A percentile compares a stretch with the other conserved stretches of the same genome.
Evolutionary conservation across 2,329 filamentous ascomycete genomes (phyloP).

Genomic region (Hypoxylon sp.): DNA sequence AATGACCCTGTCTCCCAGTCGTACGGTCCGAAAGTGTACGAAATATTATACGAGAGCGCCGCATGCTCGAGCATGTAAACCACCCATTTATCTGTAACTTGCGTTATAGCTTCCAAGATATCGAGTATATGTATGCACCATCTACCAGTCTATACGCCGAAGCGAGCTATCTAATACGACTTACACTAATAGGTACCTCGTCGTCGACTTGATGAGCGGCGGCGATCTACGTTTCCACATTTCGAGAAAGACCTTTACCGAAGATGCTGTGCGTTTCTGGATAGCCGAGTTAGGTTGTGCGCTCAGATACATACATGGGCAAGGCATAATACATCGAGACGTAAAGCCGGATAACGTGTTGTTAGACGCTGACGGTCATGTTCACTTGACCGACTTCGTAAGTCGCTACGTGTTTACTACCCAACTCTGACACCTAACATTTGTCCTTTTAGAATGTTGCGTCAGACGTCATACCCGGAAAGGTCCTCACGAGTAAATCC

Average conservation of each 20-base stretch:
- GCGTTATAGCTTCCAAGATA: conserved; percentile 98
- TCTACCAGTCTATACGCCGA: conserved; percentile 7
- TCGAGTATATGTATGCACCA: conserved; percentile 90
- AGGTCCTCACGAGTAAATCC: conserved; percentile 92
- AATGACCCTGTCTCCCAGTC: conserved; percentile 68
- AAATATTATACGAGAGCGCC: conserved; percentile 96
- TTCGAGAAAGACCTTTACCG: conserved; percentile 96
- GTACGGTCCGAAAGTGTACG: conserved; percentile 97
- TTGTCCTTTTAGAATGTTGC: conserved; percentile 84
- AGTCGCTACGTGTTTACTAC: conserved; percentile 54
- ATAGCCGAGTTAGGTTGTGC: conserved; percentile 95
- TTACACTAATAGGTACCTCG: conserved; percentile 86
- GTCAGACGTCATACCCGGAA: conserved; percentile 88
- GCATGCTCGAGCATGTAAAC: conserved; percentile 98
- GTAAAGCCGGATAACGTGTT: conserved; percentile 94
- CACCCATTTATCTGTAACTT: conserved; percentile 98
- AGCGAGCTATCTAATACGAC: conserved; percentile 43
- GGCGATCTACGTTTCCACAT: conserved; percentile 98
- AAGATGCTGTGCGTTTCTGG: conserved; percentile 97
- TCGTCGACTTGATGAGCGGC: conserved; percentile 98
- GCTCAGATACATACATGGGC: conserved; percentile 85
- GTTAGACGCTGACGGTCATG: conserved; percentile 89
- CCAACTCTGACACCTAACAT: conserved; percentile 54
- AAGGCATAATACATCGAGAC: conserved; percentile 91
- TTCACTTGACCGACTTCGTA: conserved; percentile 98